phyloP scores from a whole-genome alignment of 2,329 filamentous ascomycete genomes.

The Penicillium sp. region DNA sequence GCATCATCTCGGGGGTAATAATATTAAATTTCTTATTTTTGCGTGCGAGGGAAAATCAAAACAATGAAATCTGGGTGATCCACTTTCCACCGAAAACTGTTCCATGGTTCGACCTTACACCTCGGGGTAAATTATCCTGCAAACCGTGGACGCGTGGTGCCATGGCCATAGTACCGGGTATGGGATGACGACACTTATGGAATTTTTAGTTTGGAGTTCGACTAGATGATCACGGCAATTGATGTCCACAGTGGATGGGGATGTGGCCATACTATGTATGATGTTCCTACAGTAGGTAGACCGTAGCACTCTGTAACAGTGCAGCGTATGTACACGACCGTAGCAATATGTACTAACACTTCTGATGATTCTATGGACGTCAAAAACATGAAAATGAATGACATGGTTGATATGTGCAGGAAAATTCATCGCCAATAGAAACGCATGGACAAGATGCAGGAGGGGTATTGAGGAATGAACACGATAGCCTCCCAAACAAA shows the following conservation, averaged over 20 bases:
- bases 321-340: background rate
- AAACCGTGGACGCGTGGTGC: conserved; percentile 15
- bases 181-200: conserved; percentile 19
- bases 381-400: background rate
- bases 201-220: background rate
- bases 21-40: background rate
- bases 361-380: background rate
- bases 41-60: background rate
- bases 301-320: background rate
- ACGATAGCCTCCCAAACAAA: conserved; percentile 20
- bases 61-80: conserved; percentile 2
- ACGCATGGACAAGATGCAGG: conserved; percentile 17
- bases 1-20: background rate
- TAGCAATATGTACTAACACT: background rate
- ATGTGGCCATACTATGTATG: too few relatives aligned
- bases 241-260: background rate
- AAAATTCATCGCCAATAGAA: conserved; percentile 10
- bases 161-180: conserved; percentile 17
- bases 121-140: conserved; percentile 2
- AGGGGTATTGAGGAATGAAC: conserved; percentile 26
- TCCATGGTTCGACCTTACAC: conserved; percentile 4
- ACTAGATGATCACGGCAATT: background rate
- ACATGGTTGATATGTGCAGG: conserved; percentile 1
- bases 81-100: background rate
- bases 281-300: too few relatives aligned